These are phyloP conservation scores for Gracilariopsis chorda DNA, from an alignment of 23 red algal species.

Conservation along the genomic window DNA sequence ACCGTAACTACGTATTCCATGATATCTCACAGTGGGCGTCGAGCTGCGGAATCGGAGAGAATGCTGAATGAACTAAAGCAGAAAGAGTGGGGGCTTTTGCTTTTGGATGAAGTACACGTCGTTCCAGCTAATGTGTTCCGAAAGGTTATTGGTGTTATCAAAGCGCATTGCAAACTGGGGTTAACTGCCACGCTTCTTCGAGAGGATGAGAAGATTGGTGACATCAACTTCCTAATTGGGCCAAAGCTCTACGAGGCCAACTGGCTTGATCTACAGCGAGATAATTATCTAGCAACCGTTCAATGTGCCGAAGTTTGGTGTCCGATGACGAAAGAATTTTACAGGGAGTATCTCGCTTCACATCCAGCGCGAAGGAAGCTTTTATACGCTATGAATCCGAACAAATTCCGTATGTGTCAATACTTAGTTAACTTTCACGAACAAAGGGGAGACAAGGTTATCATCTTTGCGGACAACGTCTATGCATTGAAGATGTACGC, in stretches of 20 bases:
- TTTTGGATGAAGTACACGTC: slow-evolving; percentile 98
- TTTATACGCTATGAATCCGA: slow-evolving; percentile 99
- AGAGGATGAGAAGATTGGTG: slow-evolving; percentile 93
- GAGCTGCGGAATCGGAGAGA: slow-evolving; percentile 77
- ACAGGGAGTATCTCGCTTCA: slow-evolving; percentile 81
- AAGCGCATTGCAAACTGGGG: slow-evolving; percentile 98
- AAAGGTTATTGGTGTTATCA: slow-evolving; percentile 90
- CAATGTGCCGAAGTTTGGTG: slow-evolving; percentile 99
- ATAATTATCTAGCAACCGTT: slow-evolving; percentile 94
- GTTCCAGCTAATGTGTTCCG: slow-evolving; percentile 99
- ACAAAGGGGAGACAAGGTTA: slow-evolving; percentile 93
- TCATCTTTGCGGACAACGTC: slow-evolving; percentile 98
- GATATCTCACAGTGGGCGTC: slow-evolving; percentile 82
- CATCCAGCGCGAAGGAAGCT: slow-evolving; percentile 77
- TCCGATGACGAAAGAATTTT: slow-evolving; percentile 99
- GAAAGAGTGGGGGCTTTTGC: slow-evolving; percentile 95
- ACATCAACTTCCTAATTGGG: slow-evolving; percentile 96
- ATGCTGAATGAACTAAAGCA: slow-evolving; percentile 85
- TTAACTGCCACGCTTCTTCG: slow-evolving; percentile 95
- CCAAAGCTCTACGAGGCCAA: slow-evolving; percentile 99
- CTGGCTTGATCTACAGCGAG: slow-evolving; percentile 95
- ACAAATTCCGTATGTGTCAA: slow-evolving; percentile 94
- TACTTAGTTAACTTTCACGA: slow-evolving; percentile 95
- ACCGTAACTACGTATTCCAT: slow-evolving; percentile 98
- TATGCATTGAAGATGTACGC: slow-evolving; percentile 92